Base-by-base conservation (phyloP, 1,284 basidiomycete genomes). In the Puccinia polysora region DNA sequence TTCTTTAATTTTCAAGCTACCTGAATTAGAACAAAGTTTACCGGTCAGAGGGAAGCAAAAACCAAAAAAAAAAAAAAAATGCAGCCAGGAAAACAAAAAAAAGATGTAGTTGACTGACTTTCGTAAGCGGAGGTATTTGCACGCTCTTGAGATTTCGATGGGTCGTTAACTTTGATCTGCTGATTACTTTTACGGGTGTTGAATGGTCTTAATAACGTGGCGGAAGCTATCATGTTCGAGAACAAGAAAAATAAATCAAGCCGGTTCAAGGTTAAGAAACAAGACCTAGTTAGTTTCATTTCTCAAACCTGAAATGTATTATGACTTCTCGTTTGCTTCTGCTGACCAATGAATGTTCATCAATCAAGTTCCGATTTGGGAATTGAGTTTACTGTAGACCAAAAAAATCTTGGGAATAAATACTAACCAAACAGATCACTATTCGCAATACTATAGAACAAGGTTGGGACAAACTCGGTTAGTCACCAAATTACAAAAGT, bases 1-100 rank as follows among this genome's bases (percentile, higher is more conserved):
- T 59, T 78, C 75, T 76, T 84, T 84, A 45, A 83, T 73, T 74
- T 82, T 81, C 4, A 82, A 74, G 74, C 83, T 82, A 68, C 80
- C 79, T 73, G 34, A 2, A 52, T 23, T 49, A 3, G 4, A 12
- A 43, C 36, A 1, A 40, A 25, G n/a, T n/a, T n/a, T 18, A 55
- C 58, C 43, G 18, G 53, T 77, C 74, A 62, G 75, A 50, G 56
- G 56, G 34, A 18, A 53, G 56, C 69, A 65, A 50, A 25, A 23
- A 2, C 20, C n/a, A 60, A 14, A 12, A 60, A 30, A 30, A 3
- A 18, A 56, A 20, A 3, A 34, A 34, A 18, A 8, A 50, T 6
- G 18, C n/a, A n/a, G n/a, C n/a, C n/a, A n/a, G n/a, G n/a, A n/a
- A n/a, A n/a, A n/a, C n/a, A 23, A 50, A 18, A 50, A 3, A 50